These are phyloP conservation scores for Mucor indicus DNA, from an alignment of 371 early-diverging fungal genomes.

Conservation along the genomic window DNA sequence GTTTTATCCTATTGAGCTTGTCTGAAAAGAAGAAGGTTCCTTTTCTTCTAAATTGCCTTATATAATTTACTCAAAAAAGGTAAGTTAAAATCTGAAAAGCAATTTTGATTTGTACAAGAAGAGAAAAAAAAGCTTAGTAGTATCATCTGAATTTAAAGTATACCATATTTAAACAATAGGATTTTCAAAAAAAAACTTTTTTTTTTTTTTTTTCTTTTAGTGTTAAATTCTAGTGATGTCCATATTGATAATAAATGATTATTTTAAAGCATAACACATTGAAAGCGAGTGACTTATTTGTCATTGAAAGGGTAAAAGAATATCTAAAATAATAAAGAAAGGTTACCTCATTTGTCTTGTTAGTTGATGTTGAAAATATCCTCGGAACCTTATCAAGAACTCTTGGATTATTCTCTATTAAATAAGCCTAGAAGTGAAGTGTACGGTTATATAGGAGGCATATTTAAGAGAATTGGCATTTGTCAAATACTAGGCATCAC, in stretches of 20 bases:
- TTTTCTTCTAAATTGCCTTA: no score
- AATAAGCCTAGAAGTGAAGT: slow-evolving; percentile 63
- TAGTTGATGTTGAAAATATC: slow-evolving; percentile 35
- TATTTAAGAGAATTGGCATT: slow-evolving; percentile 60
- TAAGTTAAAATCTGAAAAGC: no score
- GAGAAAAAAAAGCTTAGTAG: no score
- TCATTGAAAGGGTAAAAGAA: slow-evolving; percentile 21
- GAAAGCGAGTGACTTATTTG: slow-evolving; percentile 13
- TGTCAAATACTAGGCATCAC: slow-evolving; percentile 54
- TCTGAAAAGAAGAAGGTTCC: no score
- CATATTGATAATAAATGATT: slow-evolving; percentile 13
- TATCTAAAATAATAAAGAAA: neutral
- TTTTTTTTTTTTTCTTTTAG: neutral
- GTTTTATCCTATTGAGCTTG: no score
- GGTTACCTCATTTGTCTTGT: neutral
- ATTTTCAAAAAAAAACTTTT: neutral
- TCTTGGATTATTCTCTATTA: slow-evolving; percentile 61
- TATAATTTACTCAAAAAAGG: no score
- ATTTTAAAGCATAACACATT: slow-evolving; percentile 16
- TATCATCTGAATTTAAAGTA: no score
- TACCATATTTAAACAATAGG: no score
- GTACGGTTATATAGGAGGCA: slow-evolving; percentile 67
- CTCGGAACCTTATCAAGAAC: slow-evolving; percentile 32
- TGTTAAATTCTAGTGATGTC: neutral
- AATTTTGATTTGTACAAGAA: no score